Evolutionary conservation across 768 basidiomycete species (phyloP).

Genomic region (Podaxis rugospora): DNA sequence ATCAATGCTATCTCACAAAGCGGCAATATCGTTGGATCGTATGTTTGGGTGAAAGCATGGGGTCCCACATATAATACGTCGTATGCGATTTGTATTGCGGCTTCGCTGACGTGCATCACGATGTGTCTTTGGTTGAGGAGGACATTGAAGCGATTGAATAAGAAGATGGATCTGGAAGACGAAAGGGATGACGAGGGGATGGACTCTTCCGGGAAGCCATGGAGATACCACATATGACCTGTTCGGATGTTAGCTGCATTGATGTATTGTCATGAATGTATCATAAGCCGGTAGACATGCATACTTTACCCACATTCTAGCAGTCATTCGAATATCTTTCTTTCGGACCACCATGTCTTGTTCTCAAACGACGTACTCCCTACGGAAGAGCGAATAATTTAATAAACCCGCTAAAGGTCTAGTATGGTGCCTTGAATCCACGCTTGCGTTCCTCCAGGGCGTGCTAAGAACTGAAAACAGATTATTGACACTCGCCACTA

Average conservation of each 20-base stretch:
- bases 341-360: background rate
- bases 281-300: background rate
- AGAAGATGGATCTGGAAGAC: constrained; percentile 33
- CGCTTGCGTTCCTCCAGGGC: no score
- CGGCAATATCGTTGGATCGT: constrained; percentile 84
- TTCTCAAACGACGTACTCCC: no score
- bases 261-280: background rate
- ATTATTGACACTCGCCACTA: no score
- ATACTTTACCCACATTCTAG: background rate
- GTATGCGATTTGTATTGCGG: constrained; percentile 68
- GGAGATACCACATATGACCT: constrained; percentile 7
- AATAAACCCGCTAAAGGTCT: no score
- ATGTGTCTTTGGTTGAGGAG: constrained; percentile 46
- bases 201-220: constrained; percentile 22
- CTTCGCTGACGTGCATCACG: constrained; percentile 43
- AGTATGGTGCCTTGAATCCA: no score
- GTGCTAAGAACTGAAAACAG: no score
- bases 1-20: constrained; percentile 80
- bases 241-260: background rate
- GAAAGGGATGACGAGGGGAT: constrained; percentile 24
- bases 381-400: no score
- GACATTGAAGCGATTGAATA: constrained; percentile 40
- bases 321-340: background rate
- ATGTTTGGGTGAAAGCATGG: constrained; percentile 66
- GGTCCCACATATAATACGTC: constrained; percentile 67